Evolutionary conservation across 2,329 filamentous ascomycete genomes (phyloP), one percentile per base, ranked within the genome.

Genomic region (Didymella glomerata): DNA sequence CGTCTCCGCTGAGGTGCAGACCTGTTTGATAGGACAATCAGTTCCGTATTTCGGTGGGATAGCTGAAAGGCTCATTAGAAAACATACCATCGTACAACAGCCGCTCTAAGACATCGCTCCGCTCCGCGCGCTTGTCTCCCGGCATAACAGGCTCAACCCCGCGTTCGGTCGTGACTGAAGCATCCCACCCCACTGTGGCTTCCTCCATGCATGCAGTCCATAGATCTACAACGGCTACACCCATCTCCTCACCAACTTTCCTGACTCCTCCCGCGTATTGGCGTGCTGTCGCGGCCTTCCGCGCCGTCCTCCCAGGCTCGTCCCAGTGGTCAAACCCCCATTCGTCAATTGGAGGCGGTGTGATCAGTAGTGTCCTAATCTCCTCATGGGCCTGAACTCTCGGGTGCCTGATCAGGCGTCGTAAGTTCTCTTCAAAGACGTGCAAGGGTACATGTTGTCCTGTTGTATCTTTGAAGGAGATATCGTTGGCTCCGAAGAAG

Each of bases 401-500:
- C 1, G 54, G 54, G 11, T 61, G 57, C 9, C 32, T 22, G 30
- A 55, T 10, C 2, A 61, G 47, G 14, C 34, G 36, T 8, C 56
- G 41, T 14, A 58, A 25, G 9, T 58, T 61, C 14, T 51, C 34
- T n/a, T 47, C 40, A 47, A 51, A 61, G 0, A 40, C 28, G 20
- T 44, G 40, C 3, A 61, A 38, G 11, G 61, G 54, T 9, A 58
- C 42, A 22, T 61, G 57, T 34, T 61, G 61, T 25, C 54, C 58
- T 27, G 57, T 61, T 1, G 61, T 61, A 16, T 61, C 28, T 14
- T 57, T 51, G 11, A 61, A 32, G 10, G 48, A 58, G 28, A 53
- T 53, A 18, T 63, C 58, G 51, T 63, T 63, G 22, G 61, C 54
- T 18, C 58, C 57, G 22, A 63, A 61, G 44, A 63, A 61, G 25